Evolutionary conservation across 805 yeast genomes (phyloP), one percentile per base, ranked within the genome.

Genomic region (Saccharomycopsis amapae): DNA sequence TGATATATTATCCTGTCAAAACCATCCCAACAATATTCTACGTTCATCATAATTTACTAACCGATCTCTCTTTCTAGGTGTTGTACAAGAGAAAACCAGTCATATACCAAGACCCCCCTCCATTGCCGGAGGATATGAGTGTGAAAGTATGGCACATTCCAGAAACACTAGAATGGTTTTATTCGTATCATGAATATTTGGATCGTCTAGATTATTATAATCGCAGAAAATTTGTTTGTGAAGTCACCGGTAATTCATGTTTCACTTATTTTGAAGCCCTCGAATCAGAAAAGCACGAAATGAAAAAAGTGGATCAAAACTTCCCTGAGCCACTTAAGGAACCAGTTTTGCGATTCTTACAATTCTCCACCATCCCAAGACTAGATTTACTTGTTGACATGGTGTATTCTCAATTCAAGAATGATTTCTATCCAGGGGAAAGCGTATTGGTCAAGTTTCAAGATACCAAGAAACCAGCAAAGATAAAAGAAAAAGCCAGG

Each of bases 301-400:
- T 76, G 58, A 61, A 64, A 45, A 77, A 75, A 51, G 87, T 90
- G 43, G 95, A 88, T 57, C 69, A 73, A 45, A 75, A 76, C 57
- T 93, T 93, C 61, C 98, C 98, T 4, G 94, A 90, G 55, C 83
- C 94, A 35, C 72, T 89, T 45, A 81, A 88, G 57, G 96, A 86
- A 57, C 98, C 96, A 9, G 84, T 93, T n/a, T 74, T 94, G 20
- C 67, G 95, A 54, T 79, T 74, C 53, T 72, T 90, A 12, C 96
- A 89, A 59, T 88, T 87, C 60, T 83, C 87, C 54, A 73, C 82
- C 10, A 79, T 78, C 12, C 79, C 94, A 30, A 72, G 97, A 54
- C 72, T 93, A 42, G 97, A 90, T 61, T 78, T 76, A 50, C 70
- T 93, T 31, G 96, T 89, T 3, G 98, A 93, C 63, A 82, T 81